Base-by-base conservation (phyloP, 1,284 basidiomycete genomes). In the Cryptococcus sp. region DNA sequence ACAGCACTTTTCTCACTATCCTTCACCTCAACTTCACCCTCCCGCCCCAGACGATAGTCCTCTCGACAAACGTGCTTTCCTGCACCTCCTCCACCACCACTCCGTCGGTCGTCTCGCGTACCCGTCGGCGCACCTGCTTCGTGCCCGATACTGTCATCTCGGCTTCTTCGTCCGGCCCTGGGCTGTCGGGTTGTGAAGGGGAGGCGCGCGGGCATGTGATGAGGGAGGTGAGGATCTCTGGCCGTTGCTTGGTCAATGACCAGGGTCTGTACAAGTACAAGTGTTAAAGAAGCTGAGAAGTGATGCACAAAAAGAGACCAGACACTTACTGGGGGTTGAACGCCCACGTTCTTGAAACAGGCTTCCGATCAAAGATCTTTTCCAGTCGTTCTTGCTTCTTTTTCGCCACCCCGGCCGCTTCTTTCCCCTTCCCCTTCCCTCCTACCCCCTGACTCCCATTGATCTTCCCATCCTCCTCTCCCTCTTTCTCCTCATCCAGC, bases 241-340 rank as follows among this genome's bases (percentile, higher is more conserved):
- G 37, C 15, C 46, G n/a, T 13, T 56, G 47, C 37, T 45, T 42
- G 11, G 38, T 40, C 44, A 20, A 45, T 16, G 50, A 47, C 63
- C 63, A 64, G 39, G 37, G 49, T 35, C 59, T 63, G 44, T 1
- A 9, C 28, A 24, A 21, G 40, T 21, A 16, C 9, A 18, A 3
- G 4, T 45, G 28, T 33, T 33, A 33, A 9, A 33, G 9, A 4
- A 33, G 28, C 9, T 24, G 16, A 49, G 5, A 47, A 16, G 33
- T 20, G 37, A 11, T n/a, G 28, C 15, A 15, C 15, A 16, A 42
- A 44, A 12, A n/a, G 9, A 18, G 18, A 15, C 7, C 7, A 35
- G 9, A 16, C 1, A 62, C 66, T 59, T 36, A 67, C 66, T 55
- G 53, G n/a, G 62, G 57, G 37, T 56, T 43, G 46, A 67, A 62